A percentile compares a stretch with the other conserved stretches of the same genome.
Evolutionary conservation across 83 land plant genomes (phyloP).

Genomic region (Isoetes engelmannii): DNA sequence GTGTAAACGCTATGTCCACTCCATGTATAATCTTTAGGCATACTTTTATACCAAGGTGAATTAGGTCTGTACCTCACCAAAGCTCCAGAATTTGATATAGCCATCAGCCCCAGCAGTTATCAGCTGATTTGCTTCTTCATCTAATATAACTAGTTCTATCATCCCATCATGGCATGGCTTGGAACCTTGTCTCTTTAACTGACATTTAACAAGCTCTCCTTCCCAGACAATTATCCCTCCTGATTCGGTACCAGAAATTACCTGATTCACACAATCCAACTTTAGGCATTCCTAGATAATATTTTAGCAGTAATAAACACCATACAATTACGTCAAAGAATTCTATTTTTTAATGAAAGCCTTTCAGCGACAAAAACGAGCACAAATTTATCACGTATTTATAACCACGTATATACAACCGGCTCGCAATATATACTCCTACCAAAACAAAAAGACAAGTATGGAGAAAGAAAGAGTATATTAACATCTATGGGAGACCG

Average conservation of each 20-base stretch:
- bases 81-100: constrained; percentile 36
- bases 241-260: constrained; percentile 36
- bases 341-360: too few species aligned
- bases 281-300: too few species aligned
- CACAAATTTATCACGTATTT: too few species aligned
- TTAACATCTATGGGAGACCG: too few species aligned
- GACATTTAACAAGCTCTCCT: constrained; percentile 38
- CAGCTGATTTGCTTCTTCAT: constrained; percentile 25
- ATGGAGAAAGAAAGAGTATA: too few species aligned
- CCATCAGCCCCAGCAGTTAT: constrained; percentile 40
- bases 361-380: too few species aligned
- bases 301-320: too few species aligned
- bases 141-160: constrained; percentile 26
- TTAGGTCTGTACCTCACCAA: constrained; percentile 3
- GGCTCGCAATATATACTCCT: too few species aligned
- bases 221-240: constrained; percentile 40
- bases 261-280: constrained; percentile 11
- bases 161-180: constrained; percentile 34
- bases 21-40: neutral
- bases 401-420: too few species aligned
- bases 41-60: too few species aligned
- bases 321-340: too few species aligned
- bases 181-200: constrained; percentile 36
- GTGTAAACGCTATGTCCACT: neutral
- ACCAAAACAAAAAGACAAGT: too few species aligned